Base-by-base conservation (phyloP, 768 basidiomycete genomes). In the Leccinum aurantiacum region DNA sequence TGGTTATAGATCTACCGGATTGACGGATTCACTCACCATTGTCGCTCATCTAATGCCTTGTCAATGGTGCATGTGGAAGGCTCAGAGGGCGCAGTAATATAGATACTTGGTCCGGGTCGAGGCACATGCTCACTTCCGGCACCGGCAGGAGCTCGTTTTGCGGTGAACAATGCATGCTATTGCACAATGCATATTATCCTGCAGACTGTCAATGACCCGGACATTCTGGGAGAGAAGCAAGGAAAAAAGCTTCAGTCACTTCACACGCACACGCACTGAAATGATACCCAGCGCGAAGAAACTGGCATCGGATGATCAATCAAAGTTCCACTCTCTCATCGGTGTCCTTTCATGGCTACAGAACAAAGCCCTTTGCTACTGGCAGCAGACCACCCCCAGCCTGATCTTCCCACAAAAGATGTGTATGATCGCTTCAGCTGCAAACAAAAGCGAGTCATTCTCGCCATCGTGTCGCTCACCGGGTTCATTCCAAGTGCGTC, bases 401-500 rank as follows among this genome's bases (percentile, higher is more conserved):
- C 10, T 46, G 6, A 46, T 46, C 44, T 8, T 46, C 44, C 2
- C n/a, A 46, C 19, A 19, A 2, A 76, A 4, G 75, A 74, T 51
- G 64, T 87, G 0, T 91, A 89, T 66, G 68, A 80, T 29, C 80
- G 84, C n/a, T 91, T 91, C 74, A 79, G 79, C 3, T 66, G 64
- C 3, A 6, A 65, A 25, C 75, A 77, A 63, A 92, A 90, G 69
- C 70, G 72, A 24, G 53, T 70, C 6, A 86, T 92, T 47, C 71
- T 86, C 4, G 75, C 77, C 0, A 76, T 90, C 29, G 82, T 87
- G 0, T 84, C 88, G 4, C 80, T 79, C 62, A 82, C 81, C 38
- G 89, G 86, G 4, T 72, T 91, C 27, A 71, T 91, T 54, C 85
- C 85, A 19, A 76, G 90, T 91, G 64, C 51, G 81, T 62, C 5